A percentile compares a stretch with the other conserved stretches of the same genome.
These are phyloP conservation scores for Castanea sativa DNA, from an alignment of 306 rosid genomes.

Conservation along the genomic window DNA sequence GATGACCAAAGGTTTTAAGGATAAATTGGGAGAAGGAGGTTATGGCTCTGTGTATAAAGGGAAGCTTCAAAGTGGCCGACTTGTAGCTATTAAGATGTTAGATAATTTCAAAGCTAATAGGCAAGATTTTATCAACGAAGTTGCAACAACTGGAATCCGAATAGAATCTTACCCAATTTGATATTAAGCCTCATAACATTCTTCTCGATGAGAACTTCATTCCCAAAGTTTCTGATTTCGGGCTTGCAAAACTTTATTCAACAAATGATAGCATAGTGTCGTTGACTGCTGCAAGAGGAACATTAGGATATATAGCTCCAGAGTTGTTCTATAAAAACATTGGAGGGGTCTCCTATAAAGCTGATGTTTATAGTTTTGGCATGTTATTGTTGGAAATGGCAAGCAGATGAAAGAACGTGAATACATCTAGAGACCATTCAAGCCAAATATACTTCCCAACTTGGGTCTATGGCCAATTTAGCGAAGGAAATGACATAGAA, in stretches of 20 bases:
- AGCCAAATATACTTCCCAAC: slow-evolving; percentile 28
- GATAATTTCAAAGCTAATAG: too few relatives aligned
- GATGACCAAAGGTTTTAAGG: too few relatives aligned
- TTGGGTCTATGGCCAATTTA: slow-evolving; percentile 17
- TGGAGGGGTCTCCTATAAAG: slow-evolving; percentile 17
- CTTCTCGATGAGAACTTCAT: background rate
- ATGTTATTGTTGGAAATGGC: slow-evolving; percentile 28
- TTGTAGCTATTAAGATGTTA: too few relatives aligned
- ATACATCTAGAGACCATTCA: slow-evolving; percentile 19
- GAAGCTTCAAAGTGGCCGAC: too few relatives aligned
- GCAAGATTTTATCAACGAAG: too few relatives aligned
- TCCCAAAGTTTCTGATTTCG: slow-evolving; percentile 29
- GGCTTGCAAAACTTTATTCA: slow-evolving; percentile 19
- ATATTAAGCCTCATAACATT: slow-evolving; percentile 26
- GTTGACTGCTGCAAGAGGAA: slow-evolving; percentile 26
- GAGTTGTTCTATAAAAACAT: slow-evolving; percentile 10
- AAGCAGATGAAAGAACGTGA: slow-evolving; percentile 4
- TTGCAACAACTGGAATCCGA: too few relatives aligned
- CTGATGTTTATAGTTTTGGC: slow-evolving; percentile 21
- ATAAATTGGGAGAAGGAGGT: too few relatives aligned
- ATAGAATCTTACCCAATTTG: too few relatives aligned
- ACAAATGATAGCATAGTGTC: background rate
- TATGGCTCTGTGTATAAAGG: too few relatives aligned
- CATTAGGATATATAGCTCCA: slow-evolving; percentile 24
- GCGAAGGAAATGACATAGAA: background rate